A percentile compares a stretch with the other conserved stretches of the same genome.
Evolutionary conservation across 495 filamentous ascomycete genomes (phyloP).

Genomic region (Penicillium fimorum): DNA sequence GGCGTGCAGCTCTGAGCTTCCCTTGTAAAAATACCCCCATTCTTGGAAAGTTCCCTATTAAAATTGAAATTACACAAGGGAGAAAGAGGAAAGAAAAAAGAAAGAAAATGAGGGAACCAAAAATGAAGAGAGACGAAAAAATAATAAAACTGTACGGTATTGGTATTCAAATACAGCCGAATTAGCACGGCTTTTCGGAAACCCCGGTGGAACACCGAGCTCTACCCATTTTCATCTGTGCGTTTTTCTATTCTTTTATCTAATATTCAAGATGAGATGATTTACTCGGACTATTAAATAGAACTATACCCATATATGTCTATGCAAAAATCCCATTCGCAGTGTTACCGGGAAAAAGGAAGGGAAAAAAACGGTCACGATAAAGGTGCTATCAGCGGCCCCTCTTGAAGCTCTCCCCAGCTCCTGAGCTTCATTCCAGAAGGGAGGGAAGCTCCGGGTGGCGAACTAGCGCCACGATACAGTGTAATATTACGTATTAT

Average conservation of each 20-base stretch:
- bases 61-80: neutral
- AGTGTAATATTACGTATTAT: slow-evolving; percentile 8
- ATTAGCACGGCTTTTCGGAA: slow-evolving; percentile 18
- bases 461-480: slow-evolving; percentile 26
- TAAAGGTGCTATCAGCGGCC: slow-evolving; percentile 34
- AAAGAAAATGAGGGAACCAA: neutral
- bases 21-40: slow-evolving; percentile 5
- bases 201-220: slow-evolving; percentile 23
- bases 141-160: neutral
- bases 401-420: slow-evolving; percentile 34
- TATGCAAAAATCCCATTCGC: neutral
- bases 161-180: slow-evolving; percentile 10
- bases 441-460: slow-evolving; percentile 35
- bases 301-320: neutral
- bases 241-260: neutral
- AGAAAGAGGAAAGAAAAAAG: neutral
- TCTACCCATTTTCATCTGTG: neutral
- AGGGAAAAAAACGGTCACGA: slow-evolving; percentile 7
- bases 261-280: neutral
- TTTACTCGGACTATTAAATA: neutral
- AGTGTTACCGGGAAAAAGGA: neutral
- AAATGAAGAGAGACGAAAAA: neutral
- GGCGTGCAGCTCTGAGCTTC: slow-evolving; percentile 9
- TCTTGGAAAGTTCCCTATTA: slow-evolving; percentile 4
- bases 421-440: slow-evolving; percentile 28